phyloP scores from a whole-genome alignment of 257 asterid genomes.

The Fraxinus pennsylvanica region DNA sequence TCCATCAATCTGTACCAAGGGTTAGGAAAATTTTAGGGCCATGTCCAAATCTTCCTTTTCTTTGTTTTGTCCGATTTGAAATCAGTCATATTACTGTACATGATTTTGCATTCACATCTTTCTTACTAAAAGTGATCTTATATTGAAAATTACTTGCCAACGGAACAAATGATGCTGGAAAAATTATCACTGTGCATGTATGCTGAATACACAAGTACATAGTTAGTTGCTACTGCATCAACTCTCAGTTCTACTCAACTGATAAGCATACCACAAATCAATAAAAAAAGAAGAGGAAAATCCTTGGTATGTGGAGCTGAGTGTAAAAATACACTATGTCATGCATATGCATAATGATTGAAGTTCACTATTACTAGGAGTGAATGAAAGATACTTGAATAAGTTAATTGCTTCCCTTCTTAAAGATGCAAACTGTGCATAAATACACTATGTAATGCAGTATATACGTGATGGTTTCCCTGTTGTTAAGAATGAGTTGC shows the following conservation, averaged over 20 bases:
- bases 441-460: not conserved
- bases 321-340: not conserved
- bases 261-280: not conserved
- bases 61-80: not conserved
- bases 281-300: not conserved
- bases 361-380: not conserved
- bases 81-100: not conserved
- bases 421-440: no score
- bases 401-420: not conserved
- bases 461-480: not conserved
- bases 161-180: not conserved
- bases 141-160: not conserved
- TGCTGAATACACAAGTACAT: not conserved
- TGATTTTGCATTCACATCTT: not conserved
- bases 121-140: not conserved
- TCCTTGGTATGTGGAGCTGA: not conserved
- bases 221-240: no score
- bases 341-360: not conserved
- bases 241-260: no score
- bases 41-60: not conserved
- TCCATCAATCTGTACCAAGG: not conserved
- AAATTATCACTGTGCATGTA: not conserved
- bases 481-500: conserved; percentile 16
- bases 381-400: not conserved
- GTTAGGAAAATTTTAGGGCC: not conserved